Evolutionary conservation across 257 asterid genomes (phyloP).

Genomic region (Solanum peruvianum): DNA sequence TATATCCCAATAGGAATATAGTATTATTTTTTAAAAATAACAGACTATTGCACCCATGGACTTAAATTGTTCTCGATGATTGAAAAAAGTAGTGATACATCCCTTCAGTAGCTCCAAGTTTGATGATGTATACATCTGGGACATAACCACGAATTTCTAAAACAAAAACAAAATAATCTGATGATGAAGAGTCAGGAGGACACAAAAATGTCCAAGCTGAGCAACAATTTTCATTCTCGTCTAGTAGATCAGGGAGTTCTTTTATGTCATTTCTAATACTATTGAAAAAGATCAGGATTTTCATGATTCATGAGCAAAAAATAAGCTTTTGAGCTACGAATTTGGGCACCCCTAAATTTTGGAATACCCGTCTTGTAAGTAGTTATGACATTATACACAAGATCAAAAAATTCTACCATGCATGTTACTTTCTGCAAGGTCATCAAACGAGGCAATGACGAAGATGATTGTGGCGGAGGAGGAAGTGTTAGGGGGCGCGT

Average conservation of each 20-base stretch:
- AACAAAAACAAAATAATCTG: not conserved
- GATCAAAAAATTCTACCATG: not conserved
- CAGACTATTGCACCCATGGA: not conserved
- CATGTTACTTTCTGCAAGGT: not conserved
- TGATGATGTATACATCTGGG: not conserved
- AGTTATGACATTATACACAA: too few relatives aligned
- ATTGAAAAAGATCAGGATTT: not conserved
- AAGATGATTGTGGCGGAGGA: not conserved
- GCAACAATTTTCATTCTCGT: not conserved
- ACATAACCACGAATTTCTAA: too few relatives aligned
- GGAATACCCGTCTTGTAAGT: not conserved
- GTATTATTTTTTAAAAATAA: not conserved
- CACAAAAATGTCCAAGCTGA: too few relatives aligned
- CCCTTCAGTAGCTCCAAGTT: not conserved
- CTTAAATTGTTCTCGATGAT: fast-evolving
- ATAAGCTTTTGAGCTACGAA: not conserved
- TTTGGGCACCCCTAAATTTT: not conserved
- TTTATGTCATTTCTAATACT: not conserved
- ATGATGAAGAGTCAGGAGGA: too few relatives aligned
- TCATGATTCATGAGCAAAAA: not conserved
- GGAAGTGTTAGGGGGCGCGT: not conserved
- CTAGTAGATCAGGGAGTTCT: not conserved
- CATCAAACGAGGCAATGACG: not conserved
- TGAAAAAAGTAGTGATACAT: not conserved
- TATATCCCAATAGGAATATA: not conserved